These are phyloP conservation scores for Truncatella angustata DNA, from an alignment of 2,329 filamentous ascomycete species.

Conservation along the genomic window DNA sequence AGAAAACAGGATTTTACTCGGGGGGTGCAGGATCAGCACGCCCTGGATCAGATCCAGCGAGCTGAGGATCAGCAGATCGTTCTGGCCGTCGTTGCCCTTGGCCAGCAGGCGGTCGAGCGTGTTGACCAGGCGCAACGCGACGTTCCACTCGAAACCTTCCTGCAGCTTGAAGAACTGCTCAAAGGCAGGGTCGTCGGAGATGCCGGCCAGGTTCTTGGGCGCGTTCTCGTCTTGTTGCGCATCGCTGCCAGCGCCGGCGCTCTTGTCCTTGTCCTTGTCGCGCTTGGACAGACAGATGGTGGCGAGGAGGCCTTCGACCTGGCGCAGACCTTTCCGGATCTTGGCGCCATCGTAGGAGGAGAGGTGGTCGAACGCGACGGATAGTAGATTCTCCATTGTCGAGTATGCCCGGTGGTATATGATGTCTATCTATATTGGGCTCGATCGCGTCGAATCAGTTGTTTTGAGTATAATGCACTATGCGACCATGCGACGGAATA, in stretches of 20 bases:
- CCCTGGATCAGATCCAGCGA: conserved; percentile 89
- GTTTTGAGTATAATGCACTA: neutral
- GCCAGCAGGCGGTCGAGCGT: conserved; percentile 85
- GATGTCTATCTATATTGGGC: conserved; percentile 13
- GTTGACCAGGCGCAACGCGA: conserved; percentile 79
- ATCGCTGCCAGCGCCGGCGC: conserved; percentile 21
- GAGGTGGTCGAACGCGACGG: conserved; percentile 92
- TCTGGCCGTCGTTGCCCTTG: conserved; percentile 76
- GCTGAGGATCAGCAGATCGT: conserved; percentile 84
- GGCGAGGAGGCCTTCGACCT: conserved; percentile 89
- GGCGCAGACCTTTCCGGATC: conserved; percentile 88
- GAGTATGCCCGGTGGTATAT: conserved; percentile 10
- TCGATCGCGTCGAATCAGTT: no score
- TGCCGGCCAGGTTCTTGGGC: conserved; percentile 64
- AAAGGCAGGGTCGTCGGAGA: conserved; percentile 83
- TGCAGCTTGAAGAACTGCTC: conserved; percentile 95
- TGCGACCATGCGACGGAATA: neutral
- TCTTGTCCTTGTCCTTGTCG: conserved; percentile 15
- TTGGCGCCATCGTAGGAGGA: conserved; percentile 88
- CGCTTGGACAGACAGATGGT: conserved; percentile 79
- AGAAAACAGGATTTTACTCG: conserved; percentile 82
- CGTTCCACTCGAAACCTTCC: conserved; percentile 97
- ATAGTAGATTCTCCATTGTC: conserved; percentile 86
- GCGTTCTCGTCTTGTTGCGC: conserved; percentile 38
- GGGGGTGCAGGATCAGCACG: conserved; percentile 81